Conservation (phyloP, 495 filamentous ascomycete species). For the Daldinia grandis region DNA sequence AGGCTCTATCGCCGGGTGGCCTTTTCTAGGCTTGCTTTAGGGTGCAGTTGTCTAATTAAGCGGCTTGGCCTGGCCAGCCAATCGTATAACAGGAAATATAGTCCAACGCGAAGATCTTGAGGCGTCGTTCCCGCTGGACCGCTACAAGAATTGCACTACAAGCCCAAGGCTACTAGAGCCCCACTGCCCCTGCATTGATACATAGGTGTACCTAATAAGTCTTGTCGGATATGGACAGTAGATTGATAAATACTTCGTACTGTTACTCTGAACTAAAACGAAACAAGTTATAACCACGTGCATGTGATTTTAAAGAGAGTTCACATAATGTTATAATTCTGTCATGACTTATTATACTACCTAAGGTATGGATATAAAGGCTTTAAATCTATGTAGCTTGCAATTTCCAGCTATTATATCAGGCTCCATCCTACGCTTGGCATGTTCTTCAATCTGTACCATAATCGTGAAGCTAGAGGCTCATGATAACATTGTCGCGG, state of each 20-base stretch:
- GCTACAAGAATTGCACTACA: conserved; percentile 9
- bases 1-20: conserved; percentile 25
- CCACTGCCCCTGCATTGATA: conserved; percentile 39
- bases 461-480: background rate
- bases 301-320: conserved; percentile 32
- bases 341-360: background rate
- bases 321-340: conserved; percentile 4
- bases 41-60: conserved; percentile 19
- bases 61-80: conserved; percentile 9
- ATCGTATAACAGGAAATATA: conserved; percentile 6
- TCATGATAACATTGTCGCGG: conserved; percentile 37
- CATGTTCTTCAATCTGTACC: background rate
- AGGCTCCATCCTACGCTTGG: background rate
- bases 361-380: too few species aligned
- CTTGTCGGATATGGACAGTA: background rate
- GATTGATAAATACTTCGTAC: background rate
- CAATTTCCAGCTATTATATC: background rate
- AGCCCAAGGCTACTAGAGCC: conserved; percentile 15
- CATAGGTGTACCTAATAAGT: background rate
- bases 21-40: conserved; percentile 20
- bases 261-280: conserved; percentile 21
- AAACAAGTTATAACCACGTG: conserved; percentile 15
- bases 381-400: background rate
- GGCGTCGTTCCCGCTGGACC: conserved; percentile 13
- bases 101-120: conserved; percentile 18